Conservation (phyloP, 2,329 filamentous ascomycete genomes). For the Dactylellina haptotyla region DNA sequence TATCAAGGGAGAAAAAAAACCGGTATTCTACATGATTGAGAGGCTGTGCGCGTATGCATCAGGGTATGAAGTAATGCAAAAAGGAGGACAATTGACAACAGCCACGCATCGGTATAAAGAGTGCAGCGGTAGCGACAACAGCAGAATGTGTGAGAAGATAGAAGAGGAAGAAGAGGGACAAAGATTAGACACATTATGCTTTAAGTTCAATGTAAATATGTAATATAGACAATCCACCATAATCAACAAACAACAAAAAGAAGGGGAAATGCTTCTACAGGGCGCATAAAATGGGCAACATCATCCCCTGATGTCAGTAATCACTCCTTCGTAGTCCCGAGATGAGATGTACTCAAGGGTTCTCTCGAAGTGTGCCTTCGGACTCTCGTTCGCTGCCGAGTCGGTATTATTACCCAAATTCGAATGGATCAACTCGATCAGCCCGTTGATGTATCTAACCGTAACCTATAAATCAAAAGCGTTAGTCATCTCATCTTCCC, state of each 20-base stretch:
- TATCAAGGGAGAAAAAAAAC: neutral
- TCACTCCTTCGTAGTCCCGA: constrained; percentile 90
- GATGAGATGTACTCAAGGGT: constrained; percentile 93
- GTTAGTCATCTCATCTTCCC: constrained; percentile 43
- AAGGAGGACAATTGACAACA: constrained; percentile 31
- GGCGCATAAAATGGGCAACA: neutral
- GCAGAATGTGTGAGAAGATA: too few species aligned
- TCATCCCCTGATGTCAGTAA: constrained; percentile 71
- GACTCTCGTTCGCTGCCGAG: constrained; percentile 83
- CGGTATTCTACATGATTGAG: constrained; percentile 42
- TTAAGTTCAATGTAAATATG: constrained; percentile 50
- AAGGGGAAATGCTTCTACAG: neutral
- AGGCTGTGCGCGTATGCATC: constrained; percentile 22
- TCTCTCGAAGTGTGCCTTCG: constrained; percentile 91
- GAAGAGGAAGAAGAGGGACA: constrained; percentile 30
- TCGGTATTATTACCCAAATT: constrained; percentile 89
- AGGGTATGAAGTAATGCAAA: constrained; percentile 54
- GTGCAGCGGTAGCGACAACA: neutral
- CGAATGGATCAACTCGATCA: constrained; percentile 97
- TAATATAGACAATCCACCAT: constrained; percentile 51
- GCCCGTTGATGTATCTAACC: constrained; percentile 95
- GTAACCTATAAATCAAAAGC: constrained; percentile 70
- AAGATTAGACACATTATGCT: constrained; percentile 39
- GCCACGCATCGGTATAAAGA: constrained; percentile 18
- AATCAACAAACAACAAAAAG: constrained; percentile 2